These are phyloP conservation scores for Cicer yamashitae DNA, from an alignment of 306 rosid species.

Conservation along the genomic window DNA sequence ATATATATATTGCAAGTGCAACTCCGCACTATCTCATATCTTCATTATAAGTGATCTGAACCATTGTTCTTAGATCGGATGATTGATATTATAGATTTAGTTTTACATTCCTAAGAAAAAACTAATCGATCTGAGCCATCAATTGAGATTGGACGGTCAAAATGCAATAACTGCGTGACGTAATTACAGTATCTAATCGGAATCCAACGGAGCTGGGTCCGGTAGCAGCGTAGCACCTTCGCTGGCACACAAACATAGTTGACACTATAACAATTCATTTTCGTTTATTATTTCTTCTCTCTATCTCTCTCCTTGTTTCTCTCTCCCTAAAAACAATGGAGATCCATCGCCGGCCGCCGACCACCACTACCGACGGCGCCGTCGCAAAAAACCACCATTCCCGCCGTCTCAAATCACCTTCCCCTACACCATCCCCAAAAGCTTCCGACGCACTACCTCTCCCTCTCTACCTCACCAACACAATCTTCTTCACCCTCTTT, in stretches of 20 bases:
- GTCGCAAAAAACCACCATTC: background rate
- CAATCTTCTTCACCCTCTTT: constrained; percentile 73
- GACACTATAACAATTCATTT: constrained; percentile 4
- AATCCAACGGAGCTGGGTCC: constrained; percentile 17
- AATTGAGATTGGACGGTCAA: too few relatives aligned
- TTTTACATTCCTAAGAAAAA: too few relatives aligned
- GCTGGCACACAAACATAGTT: constrained; percentile 32
- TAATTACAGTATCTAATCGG: too few relatives aligned
- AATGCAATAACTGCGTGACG: too few relatives aligned
- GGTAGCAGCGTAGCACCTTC: constrained; percentile 30
- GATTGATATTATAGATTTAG: too few relatives aligned
- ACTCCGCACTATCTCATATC: too few relatives aligned
- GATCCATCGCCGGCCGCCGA: constrained; percentile 43
- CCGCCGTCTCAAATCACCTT: background rate
- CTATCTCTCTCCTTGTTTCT: background rate
- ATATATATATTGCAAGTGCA: too few relatives aligned
- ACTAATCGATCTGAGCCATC: too few relatives aligned
- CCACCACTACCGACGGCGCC: constrained; percentile 5
- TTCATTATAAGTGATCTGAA: too few relatives aligned
- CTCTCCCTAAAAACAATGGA: constrained; percentile 34
- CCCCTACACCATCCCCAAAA: constrained; percentile 43
- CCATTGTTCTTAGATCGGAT: too few relatives aligned
- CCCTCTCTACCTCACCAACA: constrained; percentile 66
- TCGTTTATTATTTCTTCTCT: background rate
- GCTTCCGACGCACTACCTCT: constrained; percentile 75